These are phyloP conservation scores for Colletotrichum limetticola DNA, from an alignment of 2,329 filamentous ascomycete genomes.

Conservation along the genomic window DNA sequence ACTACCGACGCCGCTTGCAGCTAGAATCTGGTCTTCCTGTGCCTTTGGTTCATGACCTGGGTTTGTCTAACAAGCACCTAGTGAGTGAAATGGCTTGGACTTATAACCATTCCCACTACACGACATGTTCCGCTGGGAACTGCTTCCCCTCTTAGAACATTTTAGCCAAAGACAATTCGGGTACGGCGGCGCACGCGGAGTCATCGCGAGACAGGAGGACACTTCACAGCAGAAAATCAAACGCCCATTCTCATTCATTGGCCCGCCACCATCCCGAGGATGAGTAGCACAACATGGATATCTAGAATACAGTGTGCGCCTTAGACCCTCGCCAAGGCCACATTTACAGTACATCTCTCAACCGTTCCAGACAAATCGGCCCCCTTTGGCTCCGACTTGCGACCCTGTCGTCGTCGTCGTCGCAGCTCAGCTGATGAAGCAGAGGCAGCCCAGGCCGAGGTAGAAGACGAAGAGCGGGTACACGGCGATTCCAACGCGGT, in stretches of 20 bases:
- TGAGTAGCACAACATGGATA: constrained; percentile 18
- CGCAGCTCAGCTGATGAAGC: constrained; percentile 85
- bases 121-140: background rate
- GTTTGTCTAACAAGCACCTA: too few species aligned
- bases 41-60: too few species aligned
- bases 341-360: background rate
- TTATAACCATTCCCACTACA: too few species aligned
- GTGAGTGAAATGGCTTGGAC: too few species aligned
- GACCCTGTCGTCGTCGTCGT: background rate
- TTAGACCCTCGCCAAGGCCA: background rate
- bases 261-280: background rate
- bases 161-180: background rate
- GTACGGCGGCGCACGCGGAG: background rate
- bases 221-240: background rate
- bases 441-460: constrained; percentile 89
- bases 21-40: background rate
- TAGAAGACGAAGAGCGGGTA: constrained; percentile 98
- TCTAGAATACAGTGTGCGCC: constrained; percentile 24
- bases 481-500: constrained; percentile 91
- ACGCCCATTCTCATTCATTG: background rate
- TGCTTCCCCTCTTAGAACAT: background rate
- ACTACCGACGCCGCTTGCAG: background rate
- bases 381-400: background rate
- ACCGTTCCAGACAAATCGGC: background rate
- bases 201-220: background rate